Base-by-base conservation (phyloP, 139 green algal genomes). In the Chlamydomonas sp. region DNA sequence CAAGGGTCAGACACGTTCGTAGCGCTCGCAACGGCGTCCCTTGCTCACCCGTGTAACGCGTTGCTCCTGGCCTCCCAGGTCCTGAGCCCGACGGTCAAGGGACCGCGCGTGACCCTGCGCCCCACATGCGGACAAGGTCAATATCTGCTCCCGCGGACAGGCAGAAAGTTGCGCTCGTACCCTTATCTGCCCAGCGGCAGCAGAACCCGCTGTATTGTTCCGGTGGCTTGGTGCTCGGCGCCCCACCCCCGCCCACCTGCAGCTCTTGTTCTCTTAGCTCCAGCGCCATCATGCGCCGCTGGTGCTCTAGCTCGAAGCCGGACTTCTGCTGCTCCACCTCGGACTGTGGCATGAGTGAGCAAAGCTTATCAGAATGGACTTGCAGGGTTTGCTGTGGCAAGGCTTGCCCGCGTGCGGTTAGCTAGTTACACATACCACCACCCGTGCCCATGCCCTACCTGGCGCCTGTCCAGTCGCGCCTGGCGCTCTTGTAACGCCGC, bases 251-350 rank as follows among this genome's bases (percentile, higher is more conserved):
- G 58, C 66, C 1, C 16, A 78, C 81, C 79, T 77, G 71, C 74
- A 83, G 3, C 18, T 88, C 84, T 57, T 82, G 75, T 58, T 88
- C 84, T 0, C 84, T 63, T 57, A 88, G 16, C 49, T 88, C 84
- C 63, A 88, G 64, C 12, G 84, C 84, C 84, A 88, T 88, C 10
- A 67, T 17, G 31, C 76, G 63, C 0, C 75, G 74, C 63, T 83
- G 74, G 64, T 78, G 63, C 75, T 88, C 84, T 17, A 88, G 16
- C 17, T 88, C 84, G 12, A 61, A 20, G 1, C 17, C 16, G 2
- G 64, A 62, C 8, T 75, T 75, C 64, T 82, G 75, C 75, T 82
- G 75, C 75, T 88, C 84, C 63, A 77, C 61, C 49, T 88, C 84
- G 0, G 84, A 67, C 84, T 88, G 84, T 5, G 60, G 64, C 3